Evolutionary conservation across 257 asterid genomes (phyloP).

Genomic region (Primulina eburnea): DNA sequence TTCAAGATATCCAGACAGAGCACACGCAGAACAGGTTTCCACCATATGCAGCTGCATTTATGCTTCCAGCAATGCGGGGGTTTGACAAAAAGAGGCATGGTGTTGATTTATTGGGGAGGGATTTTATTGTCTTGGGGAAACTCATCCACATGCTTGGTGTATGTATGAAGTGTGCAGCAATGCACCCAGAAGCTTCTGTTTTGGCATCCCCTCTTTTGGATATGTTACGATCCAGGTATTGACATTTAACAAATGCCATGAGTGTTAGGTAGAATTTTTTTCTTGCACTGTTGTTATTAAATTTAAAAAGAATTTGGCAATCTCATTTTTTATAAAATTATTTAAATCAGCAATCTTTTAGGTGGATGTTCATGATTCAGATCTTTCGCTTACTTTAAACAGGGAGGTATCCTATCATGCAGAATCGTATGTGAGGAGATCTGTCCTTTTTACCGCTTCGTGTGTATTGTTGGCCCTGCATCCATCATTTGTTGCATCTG

Average conservation of each 20-base stretch:
- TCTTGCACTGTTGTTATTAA: no score
- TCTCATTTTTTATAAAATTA: constrained; percentile 4
- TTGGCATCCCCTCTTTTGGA: constrained; percentile 86
- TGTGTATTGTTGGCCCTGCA: constrained; percentile 77
- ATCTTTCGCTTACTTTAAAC: constrained; percentile 28
- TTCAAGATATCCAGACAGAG: constrained; percentile 41
- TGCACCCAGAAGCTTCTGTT: constrained; percentile 97
- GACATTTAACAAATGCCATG: constrained; percentile 21
- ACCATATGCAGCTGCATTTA: constrained; percentile 84
- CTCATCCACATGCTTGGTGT: constrained; percentile 87
- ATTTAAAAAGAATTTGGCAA: neutral
- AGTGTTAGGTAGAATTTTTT: neutral
- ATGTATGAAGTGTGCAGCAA: constrained; percentile 83
- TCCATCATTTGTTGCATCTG: constrained; percentile 82
- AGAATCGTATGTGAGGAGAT: constrained; percentile 88
- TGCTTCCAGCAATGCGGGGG: constrained; percentile 95
- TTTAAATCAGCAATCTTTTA: neutral
- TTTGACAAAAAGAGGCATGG: constrained; percentile 90
- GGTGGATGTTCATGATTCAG: constrained; percentile 18
- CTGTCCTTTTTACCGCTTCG: constrained; percentile 88
- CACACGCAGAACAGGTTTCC: constrained; percentile 72
- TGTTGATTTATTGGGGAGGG: constrained; percentile 80
- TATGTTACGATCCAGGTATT: constrained; percentile 78
- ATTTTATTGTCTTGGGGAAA: constrained; percentile 83
- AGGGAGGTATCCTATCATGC: constrained; percentile 75